Conservation (phyloP, 2,329 filamentous ascomycete genomes). For the Cercospora sp. region DNA sequence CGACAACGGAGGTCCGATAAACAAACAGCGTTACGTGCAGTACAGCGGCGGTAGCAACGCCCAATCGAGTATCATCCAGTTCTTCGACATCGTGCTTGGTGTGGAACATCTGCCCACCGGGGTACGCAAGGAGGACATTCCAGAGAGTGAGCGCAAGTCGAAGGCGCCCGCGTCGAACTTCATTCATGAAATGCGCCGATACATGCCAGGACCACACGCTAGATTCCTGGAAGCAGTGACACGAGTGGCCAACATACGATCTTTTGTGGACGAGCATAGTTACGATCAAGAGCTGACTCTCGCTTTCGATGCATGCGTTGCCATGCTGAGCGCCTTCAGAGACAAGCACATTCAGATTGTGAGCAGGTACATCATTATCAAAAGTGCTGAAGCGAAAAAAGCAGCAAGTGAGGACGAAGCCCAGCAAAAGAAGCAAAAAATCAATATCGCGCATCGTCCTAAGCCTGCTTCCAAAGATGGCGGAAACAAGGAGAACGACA, state of each 20-base stretch:
- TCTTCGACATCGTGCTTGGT: slow-evolving; percentile 90
- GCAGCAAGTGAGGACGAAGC: slow-evolving; percentile 33
- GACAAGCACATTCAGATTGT: slow-evolving; percentile 98
- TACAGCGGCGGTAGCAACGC: slow-evolving; percentile 95
- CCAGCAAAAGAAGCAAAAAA: slow-evolving; percentile 49
- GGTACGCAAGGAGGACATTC: slow-evolving; percentile 53
- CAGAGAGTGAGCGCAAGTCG: slow-evolving; percentile 48
- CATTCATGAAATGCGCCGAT: slow-evolving; percentile 92
- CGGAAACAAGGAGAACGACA: slow-evolving; percentile 47
- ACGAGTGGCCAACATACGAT: slow-evolving; percentile 79
- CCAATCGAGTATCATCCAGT: slow-evolving; percentile 94
- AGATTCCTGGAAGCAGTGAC: slow-evolving; percentile 82
- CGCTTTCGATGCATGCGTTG: slow-evolving; percentile 88
- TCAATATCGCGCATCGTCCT: slow-evolving; percentile 28
- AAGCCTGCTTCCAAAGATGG: slow-evolving; percentile 35
- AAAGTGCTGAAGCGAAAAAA: slow-evolving; percentile 66
- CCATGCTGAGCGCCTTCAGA: slow-evolving; percentile 73
- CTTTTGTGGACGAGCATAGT: slow-evolving; percentile 68
- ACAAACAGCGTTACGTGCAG: slow-evolving; percentile 66
- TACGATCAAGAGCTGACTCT: slow-evolving; percentile 67
- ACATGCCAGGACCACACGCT: slow-evolving; percentile 93
- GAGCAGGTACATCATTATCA: slow-evolving; percentile 89
- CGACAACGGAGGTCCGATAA: slow-evolving; percentile 63
- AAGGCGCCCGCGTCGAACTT: slow-evolving; percentile 65
- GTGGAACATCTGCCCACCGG: slow-evolving; percentile 90